Evolutionary conservation across 192 early-diverging fungal species (phyloP), one percentile per base, ranked within the genome.

Genomic region (Chytriomyces confervae): DNA sequence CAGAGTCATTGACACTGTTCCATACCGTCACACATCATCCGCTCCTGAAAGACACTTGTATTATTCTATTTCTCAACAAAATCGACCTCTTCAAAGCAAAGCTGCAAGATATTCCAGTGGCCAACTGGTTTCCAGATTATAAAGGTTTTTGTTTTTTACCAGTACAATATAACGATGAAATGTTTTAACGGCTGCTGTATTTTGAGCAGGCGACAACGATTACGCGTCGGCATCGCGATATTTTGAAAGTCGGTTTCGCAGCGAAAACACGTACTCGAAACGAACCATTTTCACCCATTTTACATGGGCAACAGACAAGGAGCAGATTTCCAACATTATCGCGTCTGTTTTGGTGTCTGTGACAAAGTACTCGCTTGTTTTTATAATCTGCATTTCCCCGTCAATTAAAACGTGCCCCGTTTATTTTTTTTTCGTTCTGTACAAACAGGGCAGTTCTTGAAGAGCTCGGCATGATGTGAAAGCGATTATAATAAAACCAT

Each of bases 61-160:
- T 97, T 70, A 94, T 97, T 70, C 85, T 97, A 10, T 97, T 97
- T 81, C 86, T 97, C 68, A 97, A 97, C 87, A 97, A 97, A 76
- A 91, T 95, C 60, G 95, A 97, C 77, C 82, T 97, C 23, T 96
- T 97, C 79, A 89, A 88, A 63, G 85, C 85, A 47, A 97, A 97
- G 78, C 82, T 97, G 73, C 84, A 86, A 36, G 86, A 87, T 78
- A 88, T 93, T 61, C 96, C 95, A 43, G 81, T 97, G 36, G 88
- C 91, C 77, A 84, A 86, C 63, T 96, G 92, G 86, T 97, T 95
- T 78, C 92, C 94, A 7, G 96, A 97, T 76, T 97, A 97, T 62
- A 74, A 81, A 69, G 82, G 82, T 77, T 36, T 36, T 36, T 36
- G 1, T 2, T 4, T 36, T 36, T 36, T 36, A 36, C 36, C 36